Evolutionary conservation across 805 yeast genomes (phyloP).

Genomic region (Starmerella lactis-condensi): DNA sequence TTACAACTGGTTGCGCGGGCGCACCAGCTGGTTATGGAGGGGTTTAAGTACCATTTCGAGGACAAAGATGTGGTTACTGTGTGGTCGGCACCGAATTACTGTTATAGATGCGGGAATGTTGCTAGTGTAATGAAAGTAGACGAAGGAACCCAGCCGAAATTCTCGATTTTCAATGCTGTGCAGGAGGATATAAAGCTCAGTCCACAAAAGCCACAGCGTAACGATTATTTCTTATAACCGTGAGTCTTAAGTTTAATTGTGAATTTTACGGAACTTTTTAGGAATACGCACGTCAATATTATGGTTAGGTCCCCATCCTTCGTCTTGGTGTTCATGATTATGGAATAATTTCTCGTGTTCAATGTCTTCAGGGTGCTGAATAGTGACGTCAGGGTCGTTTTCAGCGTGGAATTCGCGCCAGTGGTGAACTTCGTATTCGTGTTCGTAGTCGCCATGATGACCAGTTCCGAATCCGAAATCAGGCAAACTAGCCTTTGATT

Average conservation of each 20-base stretch:
- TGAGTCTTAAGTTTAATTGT: too few species aligned
- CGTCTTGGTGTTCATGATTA: slow-evolving; percentile 64
- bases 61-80: slow-evolving; percentile 94
- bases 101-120: slow-evolving; percentile 94
- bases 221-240: slow-evolving; percentile 23
- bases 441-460: slow-evolving; percentile 83
- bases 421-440: slow-evolving; percentile 86
- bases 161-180: slow-evolving; percentile 87
- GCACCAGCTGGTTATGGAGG: slow-evolving; percentile 97
- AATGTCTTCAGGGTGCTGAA: slow-evolving; percentile 72
- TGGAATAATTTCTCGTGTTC: slow-evolving; percentile 75
- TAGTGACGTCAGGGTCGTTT: slow-evolving; percentile 61
- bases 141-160: slow-evolving; percentile 69
- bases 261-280: slow-evolving; percentile 15
- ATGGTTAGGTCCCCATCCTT: slow-evolving; percentile 17
- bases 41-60: slow-evolving; percentile 87
- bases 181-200: slow-evolving; percentile 38
- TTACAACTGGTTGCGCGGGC: slow-evolving; percentile 82
- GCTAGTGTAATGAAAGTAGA: slow-evolving; percentile 96
- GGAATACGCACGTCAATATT: slow-evolving; percentile 16
- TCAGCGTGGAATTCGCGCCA: slow-evolving; percentile 51
- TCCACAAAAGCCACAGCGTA: slow-evolving; percentile 24
- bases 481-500: slow-evolving; percentile 56
- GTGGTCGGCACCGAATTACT: slow-evolving; percentile 95
- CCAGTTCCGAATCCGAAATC: slow-evolving; percentile 89